Evolutionary conservation across 1,139 yeast genomes (phyloP).

Genomic region (Yamadazyma blattariae): DNA sequence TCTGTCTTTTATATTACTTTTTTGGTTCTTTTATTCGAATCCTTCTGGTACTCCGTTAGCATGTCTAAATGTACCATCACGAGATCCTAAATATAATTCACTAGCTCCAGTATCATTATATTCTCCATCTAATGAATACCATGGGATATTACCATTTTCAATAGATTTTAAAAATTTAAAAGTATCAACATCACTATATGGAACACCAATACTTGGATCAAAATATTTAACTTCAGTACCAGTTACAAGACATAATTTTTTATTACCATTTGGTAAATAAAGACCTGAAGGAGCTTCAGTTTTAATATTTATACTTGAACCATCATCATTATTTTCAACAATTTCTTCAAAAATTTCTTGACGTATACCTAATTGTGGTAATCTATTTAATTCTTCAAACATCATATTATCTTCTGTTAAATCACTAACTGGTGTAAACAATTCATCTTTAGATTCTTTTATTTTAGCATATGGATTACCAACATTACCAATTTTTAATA

Average conservation of each 20-base stretch:
- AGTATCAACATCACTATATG: conserved; percentile 80
- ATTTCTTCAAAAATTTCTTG: conserved; percentile 47
- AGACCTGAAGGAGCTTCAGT: conserved; percentile 77
- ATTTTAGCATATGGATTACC: conserved; percentile 41
- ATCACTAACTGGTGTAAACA: conserved; percentile 32
- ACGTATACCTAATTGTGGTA: conserved; percentile 66
- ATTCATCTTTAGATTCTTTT: conserved; percentile 35
- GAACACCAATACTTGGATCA: conserved; percentile 84
- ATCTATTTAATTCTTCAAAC: conserved; percentile 50
- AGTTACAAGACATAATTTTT: conserved; percentile 70
- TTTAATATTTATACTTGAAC: conserved; percentile 46
- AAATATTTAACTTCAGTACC: conserved; percentile 80
- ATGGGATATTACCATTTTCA: conserved; percentile 62
- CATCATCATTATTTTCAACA: conserved; percentile 37
- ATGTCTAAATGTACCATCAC: conserved; percentile 50
- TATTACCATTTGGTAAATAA: conserved; percentile 66
- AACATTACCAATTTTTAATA: conserved; percentile 46
- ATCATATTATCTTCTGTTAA: conserved; percentile 37
- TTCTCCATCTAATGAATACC: conserved; percentile 53
- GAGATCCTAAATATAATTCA: conserved; percentile 53
- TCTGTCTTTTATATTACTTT: not conserved
- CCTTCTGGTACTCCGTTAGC: conserved; percentile 92
- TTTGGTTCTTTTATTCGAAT: conserved; percentile 32
- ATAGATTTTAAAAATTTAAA: conserved; percentile 67
- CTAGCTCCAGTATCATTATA: conserved; percentile 60